Evolutionary conservation across 345 rosid genomes (phyloP), one percentile per base, ranked within the genome.

Genomic region (Bruguiera sexangula): DNA sequence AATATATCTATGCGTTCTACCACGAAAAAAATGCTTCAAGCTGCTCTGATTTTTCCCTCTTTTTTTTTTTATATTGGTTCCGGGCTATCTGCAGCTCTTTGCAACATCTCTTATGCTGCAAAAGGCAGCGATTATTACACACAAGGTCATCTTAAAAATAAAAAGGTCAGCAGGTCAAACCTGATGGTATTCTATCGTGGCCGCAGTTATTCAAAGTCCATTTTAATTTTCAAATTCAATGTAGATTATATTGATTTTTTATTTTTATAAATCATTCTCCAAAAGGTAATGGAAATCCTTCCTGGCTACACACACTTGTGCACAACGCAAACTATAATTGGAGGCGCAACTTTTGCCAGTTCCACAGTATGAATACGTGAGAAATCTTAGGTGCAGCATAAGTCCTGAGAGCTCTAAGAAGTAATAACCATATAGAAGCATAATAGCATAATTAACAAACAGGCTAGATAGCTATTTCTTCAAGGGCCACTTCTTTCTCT

Each of bases 401-500:
- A 34, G 30, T 30, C 16, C 13, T 1, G 60, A 46, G 75, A 48
- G 30, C 39, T 30, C 52, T 54, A 27, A 62, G 21, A 4, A 31
- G 32, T 31, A 31, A 4, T 31, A 71, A 56, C 34, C 56, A 68
- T 39, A 26, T 34, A 68, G 6, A 31, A 57, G 50, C 60, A 65
- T 22, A 57, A 31, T n/a, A 63, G 57, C 19, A 27, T n/a, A 70
- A 43, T 37, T 53, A 7, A 46, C 36, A 56, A 36, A 53, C 36
- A 32, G 63, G 65, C 69, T 37, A 19, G 26, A 54, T 6, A 55
- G 18, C 43, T 22, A 64, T 21, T 15, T 8, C 39, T 29, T 67
- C 69, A 46, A 69, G 53, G 63, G 63, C 75, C 72, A 68, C 65
- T 50, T 8, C 10, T 62, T 71, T 63, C 57, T 63, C 53, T 50